Conservation (phyloP, 768 basidiomycete species). For the Thelephora ganbajun region DNA sequence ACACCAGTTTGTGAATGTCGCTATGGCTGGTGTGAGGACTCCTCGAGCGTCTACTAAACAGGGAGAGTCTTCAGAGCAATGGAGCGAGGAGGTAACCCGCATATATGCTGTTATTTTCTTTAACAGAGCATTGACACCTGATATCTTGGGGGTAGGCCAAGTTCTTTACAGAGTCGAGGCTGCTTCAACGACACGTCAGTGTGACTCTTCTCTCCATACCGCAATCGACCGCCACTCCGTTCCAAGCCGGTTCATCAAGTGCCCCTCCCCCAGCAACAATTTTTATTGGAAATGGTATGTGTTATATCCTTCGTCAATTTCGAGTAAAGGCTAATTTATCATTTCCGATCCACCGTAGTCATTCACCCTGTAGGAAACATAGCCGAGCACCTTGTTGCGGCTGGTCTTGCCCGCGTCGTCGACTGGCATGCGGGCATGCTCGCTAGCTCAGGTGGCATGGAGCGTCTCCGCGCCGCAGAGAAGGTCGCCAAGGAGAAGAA, state of each 20-base stretch:
- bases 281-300: slow-evolving; percentile 76
- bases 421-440: slow-evolving; percentile 99
- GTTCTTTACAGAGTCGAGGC: slow-evolving; percentile 84
- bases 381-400: slow-evolving; percentile 73
- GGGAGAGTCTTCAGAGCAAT: slow-evolving; percentile 69
- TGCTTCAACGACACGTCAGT: slow-evolving; percentile 67
- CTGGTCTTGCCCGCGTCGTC: slow-evolving; percentile 81
- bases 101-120: slow-evolving; percentile 9
- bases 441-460: slow-evolving; percentile 71
- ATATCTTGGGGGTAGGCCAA: slow-evolving; percentile 55
- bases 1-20: slow-evolving; percentile 83
- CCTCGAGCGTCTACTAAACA: slow-evolving; percentile 56
- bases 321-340: neutral
- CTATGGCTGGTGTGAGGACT: slow-evolving; percentile 71
- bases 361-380: slow-evolving; percentile 92
- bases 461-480: slow-evolving; percentile 76
- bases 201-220: slow-evolving; percentile 74
- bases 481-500: slow-evolving; percentile 66
- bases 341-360: slow-evolving; percentile 25
- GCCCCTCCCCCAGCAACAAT: slow-evolving; percentile 61
- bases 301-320: slow-evolving; percentile 3
- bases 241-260: slow-evolving; percentile 43
- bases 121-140: slow-evolving; percentile 1
- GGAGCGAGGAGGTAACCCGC: slow-evolving; percentile 86
- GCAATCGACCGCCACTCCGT: slow-evolving; percentile 64